These are phyloP conservation scores for Arachis stenosperma DNA, from an alignment of 306 rosid genomes.

Conservation along the genomic window DNA sequence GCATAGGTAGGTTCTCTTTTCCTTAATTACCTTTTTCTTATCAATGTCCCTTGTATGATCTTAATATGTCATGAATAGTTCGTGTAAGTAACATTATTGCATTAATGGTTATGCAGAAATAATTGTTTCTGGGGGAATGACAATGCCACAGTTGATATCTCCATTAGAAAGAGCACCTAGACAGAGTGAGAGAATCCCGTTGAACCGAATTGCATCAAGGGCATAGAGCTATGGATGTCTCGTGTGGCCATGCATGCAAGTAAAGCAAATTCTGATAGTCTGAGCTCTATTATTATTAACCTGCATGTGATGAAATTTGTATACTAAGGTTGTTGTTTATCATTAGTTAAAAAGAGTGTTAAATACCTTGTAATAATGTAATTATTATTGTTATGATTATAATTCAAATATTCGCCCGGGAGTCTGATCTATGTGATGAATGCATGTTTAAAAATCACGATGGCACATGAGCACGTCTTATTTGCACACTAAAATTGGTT, in stretches of 20 bases:
- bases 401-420: neutral
- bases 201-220: slow-evolving; percentile 62
- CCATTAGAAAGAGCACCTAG: slow-evolving; percentile 61
- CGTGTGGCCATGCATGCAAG: neutral
- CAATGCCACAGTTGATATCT: slow-evolving; percentile 83
- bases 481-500: too few relatives aligned
- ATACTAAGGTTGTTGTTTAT: slow-evolving; percentile 16
- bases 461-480: too few relatives aligned
- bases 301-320: slow-evolving; percentile 8
- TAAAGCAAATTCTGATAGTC: neutral
- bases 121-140: slow-evolving; percentile 92
- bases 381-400: neutral
- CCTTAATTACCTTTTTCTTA: neutral
- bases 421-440: neutral
- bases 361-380: slow-evolving; percentile 32
- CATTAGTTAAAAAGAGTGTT: slow-evolving; percentile 14
- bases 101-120: slow-evolving; percentile 62
- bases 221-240: slow-evolving; percentile 14
- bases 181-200: slow-evolving; percentile 60
- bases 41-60: slow-evolving; percentile 4
- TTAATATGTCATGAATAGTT: neutral
- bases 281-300: slow-evolving; percentile 6
- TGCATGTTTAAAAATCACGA: neutral
- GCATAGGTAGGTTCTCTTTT: slow-evolving; percentile 66
- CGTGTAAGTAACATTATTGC: neutral